phyloP scores from a whole-genome alignment of 2,329 filamentous ascomycete genomes.

The Calonectria pauciramosa region DNA sequence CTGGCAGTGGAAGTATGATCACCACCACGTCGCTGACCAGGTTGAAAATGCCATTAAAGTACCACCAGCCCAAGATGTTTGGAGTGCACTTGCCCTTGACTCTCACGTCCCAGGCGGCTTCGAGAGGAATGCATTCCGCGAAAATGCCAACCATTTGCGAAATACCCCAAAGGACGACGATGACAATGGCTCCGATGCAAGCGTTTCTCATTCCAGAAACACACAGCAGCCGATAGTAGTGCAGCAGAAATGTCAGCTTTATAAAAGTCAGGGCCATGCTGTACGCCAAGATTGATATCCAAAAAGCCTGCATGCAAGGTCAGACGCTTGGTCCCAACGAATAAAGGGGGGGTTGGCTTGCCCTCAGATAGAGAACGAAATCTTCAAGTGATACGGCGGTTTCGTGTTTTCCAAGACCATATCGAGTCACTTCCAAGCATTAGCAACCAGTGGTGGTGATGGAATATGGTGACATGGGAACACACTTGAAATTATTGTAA shows the following conservation, averaged over 20 bases:
- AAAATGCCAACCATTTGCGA: neutral
- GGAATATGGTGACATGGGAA: neutral
- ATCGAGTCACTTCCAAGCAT: neutral
- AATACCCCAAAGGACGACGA: neutral
- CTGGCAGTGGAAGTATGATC: neutral
- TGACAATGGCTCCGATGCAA: neutral
- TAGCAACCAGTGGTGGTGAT: neutral
- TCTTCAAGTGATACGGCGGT: neutral
- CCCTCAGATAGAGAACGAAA: neutral
- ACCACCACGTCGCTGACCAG: neutral
- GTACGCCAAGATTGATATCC: neutral
- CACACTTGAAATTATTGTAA: neutral
- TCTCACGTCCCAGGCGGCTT: neutral
- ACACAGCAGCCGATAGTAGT: neutral
- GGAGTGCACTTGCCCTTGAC: neutral
- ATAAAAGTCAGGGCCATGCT: neutral
- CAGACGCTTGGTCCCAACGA: neutral
- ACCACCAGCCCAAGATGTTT: neutral
- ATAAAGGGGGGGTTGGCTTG: neutral
- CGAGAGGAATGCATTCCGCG: neutral
- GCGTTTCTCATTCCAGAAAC: neutral
- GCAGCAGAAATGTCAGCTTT: neutral
- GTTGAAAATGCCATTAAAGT: neutral
- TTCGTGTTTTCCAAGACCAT: neutral
- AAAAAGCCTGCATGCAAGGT: neutral